Evolutionary conservation across 805 yeast genomes (phyloP).

Genomic region (Yarrowia sp.): DNA sequence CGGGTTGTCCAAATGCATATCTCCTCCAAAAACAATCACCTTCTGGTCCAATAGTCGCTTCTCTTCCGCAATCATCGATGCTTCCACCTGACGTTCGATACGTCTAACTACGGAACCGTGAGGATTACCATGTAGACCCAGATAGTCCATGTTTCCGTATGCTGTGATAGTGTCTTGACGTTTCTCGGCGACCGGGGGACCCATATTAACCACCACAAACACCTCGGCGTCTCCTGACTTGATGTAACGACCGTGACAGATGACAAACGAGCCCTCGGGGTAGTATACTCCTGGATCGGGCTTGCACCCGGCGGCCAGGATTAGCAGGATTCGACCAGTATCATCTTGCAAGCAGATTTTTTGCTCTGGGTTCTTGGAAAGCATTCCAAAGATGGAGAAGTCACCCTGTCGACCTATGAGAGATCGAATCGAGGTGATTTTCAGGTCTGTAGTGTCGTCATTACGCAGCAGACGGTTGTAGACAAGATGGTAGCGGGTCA

Average conservation of each 20-base stretch:
- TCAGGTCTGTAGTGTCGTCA: conserved; percentile 41
- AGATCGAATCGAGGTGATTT: conserved; percentile 74
- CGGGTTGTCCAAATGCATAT: conserved; percentile 61
- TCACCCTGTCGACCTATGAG: conserved; percentile 80
- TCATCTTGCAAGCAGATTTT: conserved; percentile 77
- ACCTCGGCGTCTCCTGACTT: conserved; percentile 39
- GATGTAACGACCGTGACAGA: conserved; percentile 82
- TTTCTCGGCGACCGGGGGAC: conserved; percentile 86
- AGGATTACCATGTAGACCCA: conserved; percentile 42
- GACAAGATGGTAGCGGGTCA: conserved; percentile 56
- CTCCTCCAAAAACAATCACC: conserved; percentile 70
- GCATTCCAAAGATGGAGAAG: conserved; percentile 74
- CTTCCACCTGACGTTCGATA: conserved; percentile 57
- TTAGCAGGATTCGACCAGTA: conserved; percentile 68
- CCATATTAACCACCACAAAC: conserved; percentile 71
- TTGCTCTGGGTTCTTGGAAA: conserved; percentile 61
- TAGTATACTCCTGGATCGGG: conserved; percentile 62
- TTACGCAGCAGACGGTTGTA: conserved; percentile 72
- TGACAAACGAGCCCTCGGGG: conserved; percentile 69
- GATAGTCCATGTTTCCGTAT: conserved; percentile 74
- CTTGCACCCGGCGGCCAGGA: conserved; percentile 50
- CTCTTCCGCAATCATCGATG: conserved; percentile 56
- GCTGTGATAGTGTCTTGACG: conserved; percentile 64
- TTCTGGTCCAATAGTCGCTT: conserved; percentile 53
- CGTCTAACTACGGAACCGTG: conserved; percentile 42